Evolutionary conservation across 768 basidiomycete species (phyloP), one percentile per base, ranked within the genome.

Genomic region (Russula vinacea): DNA sequence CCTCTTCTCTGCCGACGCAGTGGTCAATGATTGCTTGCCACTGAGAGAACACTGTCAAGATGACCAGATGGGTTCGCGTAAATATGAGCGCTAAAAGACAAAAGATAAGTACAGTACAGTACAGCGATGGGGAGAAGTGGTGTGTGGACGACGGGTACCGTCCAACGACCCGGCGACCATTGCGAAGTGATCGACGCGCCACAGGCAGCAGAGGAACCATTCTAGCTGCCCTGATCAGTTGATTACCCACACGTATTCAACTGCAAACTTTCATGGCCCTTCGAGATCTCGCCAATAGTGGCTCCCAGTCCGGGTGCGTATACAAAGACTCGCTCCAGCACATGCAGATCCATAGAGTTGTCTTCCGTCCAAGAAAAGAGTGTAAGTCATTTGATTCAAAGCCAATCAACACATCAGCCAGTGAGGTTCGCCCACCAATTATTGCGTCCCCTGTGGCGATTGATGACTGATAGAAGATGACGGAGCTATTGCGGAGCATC

Each of bases 341-440:
- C 97, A 72, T 96, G 98, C 1, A 98, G 83, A 74, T 99, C 97
- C 6, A 98, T 96, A 0, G 97, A 94, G 70, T 96, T 95, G 74
- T 98, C 92, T 75, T 98, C 97, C 9, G 89, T 83, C 10, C 94
- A 80, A 5, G 78, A 79, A 0, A 94, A 96, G 11, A 24, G 85
- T 83, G 68, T 87, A 94, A 1, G 94, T 86, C 0, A 99, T n/a
- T n/a, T n/a, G n/a, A 84, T 0, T 96, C 97, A 72, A 98, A 98
- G 73, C 98, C 96, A 69, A 98, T 95, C 60, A 99, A 74, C 2
- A 97, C 86, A 47, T 2, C 22, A 24, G 16, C 22, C 44, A 40
- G 33, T 16, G 7, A 56, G 17, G 13, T 35, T 24, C 14, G n/a
- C 51, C 39, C 37, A 64, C 63, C n/a, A 64, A 52, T 22, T 22